Evolutionary conservation across 176 grass and related monocot genomes (phyloP), one percentile per base, ranked within the genome.

Genomic region (Rhynchospora tenuis): DNA sequence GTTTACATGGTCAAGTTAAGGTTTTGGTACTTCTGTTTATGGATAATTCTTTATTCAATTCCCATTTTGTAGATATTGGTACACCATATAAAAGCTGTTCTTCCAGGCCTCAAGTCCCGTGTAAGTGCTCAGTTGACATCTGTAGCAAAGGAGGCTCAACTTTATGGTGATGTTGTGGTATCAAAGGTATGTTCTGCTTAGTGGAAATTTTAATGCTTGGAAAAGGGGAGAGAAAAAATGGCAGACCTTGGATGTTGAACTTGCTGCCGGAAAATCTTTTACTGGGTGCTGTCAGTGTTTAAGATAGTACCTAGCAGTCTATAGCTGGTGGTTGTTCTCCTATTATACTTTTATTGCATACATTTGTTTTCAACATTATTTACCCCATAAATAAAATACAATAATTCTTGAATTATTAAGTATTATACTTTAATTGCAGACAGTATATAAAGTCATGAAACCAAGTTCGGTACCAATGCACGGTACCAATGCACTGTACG

Each of bases 111-210:
- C 42, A 99, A 99, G 83, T 93, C 96, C 16, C 88, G 93, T 59
- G 93, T 99, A 86, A 99, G 91, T 81, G 82, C 87, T 77, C 96
- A 95, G 75, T 84, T 99, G 85, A 93, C 93, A 20, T 78, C 88
- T 79, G 87, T 89, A 72, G 96, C 96, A 59, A 99, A 95, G 88
- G 91, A 99, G 83, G 91, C 92, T 90, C 88, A 93, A 51, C 63
- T 88, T 54, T 99, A 99, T 84, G 96, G 96, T 92, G 93, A 99
- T 64, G 91, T 89, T 28, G 91, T 91, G 38, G 96, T 93, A 81
- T 92, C 96, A 9, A 99, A 99, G 93, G 96, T 99, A 59, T 64
- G 79, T 73, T 64, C 46, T 82, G 11, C 26, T 24, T 19, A 82
- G 7, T 79, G 19, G 13, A 58, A 55, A 59, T 63, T 38, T 64